These are phyloP conservation scores for Ophiostoma populinum DNA, from an alignment of 2,329 filamentous ascomycete genomes.

Conservation along the genomic window DNA sequence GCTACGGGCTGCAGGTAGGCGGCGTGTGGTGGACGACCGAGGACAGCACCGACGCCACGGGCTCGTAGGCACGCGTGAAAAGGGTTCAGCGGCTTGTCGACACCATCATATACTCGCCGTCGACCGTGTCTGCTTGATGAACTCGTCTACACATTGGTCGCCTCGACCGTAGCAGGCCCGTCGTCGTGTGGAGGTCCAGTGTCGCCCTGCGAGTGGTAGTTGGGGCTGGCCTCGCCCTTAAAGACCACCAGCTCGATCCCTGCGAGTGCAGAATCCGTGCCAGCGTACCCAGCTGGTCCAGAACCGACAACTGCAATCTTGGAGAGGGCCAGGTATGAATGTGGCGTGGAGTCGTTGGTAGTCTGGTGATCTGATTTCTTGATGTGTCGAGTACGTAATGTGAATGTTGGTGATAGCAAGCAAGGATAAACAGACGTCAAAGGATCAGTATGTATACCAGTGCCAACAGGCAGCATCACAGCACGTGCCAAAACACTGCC, in stretches of 20 bases:
- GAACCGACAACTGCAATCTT: constrained; percentile 31
- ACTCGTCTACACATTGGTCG: constrained; percentile 32
- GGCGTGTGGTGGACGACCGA: constrained; percentile 13
- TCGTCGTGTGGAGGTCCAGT: constrained; percentile 35
- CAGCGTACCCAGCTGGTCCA: constrained; percentile 31
- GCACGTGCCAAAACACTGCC: too few species aligned
- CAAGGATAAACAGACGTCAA: too few species aligned
- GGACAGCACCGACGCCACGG: constrained; percentile 21
- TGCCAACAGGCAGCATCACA: too few species aligned
- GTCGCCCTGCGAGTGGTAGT: constrained; percentile 32
- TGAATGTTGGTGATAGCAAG: too few species aligned
- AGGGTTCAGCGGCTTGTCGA: constrained; percentile 22
- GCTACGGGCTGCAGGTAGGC: constrained; percentile 2
- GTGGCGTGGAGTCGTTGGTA: too few species aligned
- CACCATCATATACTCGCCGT: constrained; percentile 31
- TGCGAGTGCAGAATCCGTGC: constrained; percentile 32
- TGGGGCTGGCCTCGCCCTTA: constrained; percentile 27
- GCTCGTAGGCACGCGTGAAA: constrained; percentile 18
- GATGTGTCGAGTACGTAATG: too few species aligned
- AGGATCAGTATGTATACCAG: too few species aligned
- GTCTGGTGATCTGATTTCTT: too few species aligned
- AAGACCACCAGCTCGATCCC: constrained; percentile 30
- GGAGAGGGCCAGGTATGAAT: background rate
- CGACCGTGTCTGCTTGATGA: constrained; percentile 30
- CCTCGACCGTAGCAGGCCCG: constrained; percentile 33